Evolutionary conservation across 148 eudicot genomes (phyloP).

Genomic region (Cornus suecica): DNA sequence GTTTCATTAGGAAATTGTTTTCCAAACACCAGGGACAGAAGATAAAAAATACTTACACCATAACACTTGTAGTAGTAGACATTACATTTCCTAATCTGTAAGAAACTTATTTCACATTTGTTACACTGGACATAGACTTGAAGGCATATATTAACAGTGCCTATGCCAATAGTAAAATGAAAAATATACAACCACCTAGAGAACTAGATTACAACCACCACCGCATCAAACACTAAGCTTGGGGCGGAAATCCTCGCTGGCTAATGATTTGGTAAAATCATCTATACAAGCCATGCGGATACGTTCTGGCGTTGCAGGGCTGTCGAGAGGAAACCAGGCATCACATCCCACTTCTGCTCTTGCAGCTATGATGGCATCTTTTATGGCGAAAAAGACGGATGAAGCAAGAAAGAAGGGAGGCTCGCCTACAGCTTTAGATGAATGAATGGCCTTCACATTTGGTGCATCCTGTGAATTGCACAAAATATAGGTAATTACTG

Average conservation of each 20-base stretch:
- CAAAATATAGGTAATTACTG: no score
- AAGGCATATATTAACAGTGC: not conserved
- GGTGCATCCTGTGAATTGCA: slow-evolving; percentile 62
- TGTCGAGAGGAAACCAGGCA: slow-evolving; percentile 95
- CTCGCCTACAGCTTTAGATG: slow-evolving; percentile 96
- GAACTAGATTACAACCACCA: not conserved
- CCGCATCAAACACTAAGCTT: slow-evolving; percentile 63
- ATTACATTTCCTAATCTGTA: not conserved
- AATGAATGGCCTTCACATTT: slow-evolving; percentile 85
- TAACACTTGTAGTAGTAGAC: no score
- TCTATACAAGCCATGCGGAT: slow-evolving; percentile 90
- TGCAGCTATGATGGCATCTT: slow-evolving; percentile 85
- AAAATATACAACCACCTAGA: no score
- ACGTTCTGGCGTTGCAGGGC: slow-evolving; percentile 95
- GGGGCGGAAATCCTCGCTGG: slow-evolving; percentile 54
- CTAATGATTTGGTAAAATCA: slow-evolving; percentile 50
- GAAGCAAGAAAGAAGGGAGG: slow-evolving; percentile 98
- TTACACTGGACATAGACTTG: not conserved
- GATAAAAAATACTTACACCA: no score
- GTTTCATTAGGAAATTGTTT: no score
- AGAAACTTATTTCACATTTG: not conserved
- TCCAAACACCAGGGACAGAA: no score
- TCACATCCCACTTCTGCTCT: slow-evolving; percentile 62
- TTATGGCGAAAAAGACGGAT: slow-evolving; percentile 80
- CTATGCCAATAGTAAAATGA: not conserved